These are phyloP conservation scores for Daldinia loculata DNA, from an alignment of 495 filamentous ascomycete species.

Conservation along the genomic window DNA sequence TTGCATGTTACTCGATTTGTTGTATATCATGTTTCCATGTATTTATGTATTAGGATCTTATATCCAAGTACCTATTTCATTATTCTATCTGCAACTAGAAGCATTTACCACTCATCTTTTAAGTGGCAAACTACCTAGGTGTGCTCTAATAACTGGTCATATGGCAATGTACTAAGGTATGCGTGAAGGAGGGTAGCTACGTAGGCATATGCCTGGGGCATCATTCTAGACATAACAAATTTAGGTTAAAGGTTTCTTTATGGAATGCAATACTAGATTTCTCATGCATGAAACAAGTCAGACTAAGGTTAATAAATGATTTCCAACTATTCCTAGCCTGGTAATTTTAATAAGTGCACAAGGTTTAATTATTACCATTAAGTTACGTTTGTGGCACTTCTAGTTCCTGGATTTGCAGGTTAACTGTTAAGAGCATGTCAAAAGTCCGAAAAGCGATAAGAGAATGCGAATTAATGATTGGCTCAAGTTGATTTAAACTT, in stretches of 20 bases:
- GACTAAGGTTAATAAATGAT: background rate
- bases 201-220: background rate
- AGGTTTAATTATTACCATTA: background rate
- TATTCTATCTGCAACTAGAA: background rate
- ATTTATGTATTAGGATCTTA: background rate
- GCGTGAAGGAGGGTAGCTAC: background rate
- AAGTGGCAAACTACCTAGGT: slow-evolving; percentile 2
- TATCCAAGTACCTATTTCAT: background rate
- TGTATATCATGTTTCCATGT: background rate
- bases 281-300: background rate
- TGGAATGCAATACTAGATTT: background rate
- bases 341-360: background rate
- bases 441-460: background rate
- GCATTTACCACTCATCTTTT: background rate
- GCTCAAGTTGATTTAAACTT: slow-evolving; percentile 27
- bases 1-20: background rate
- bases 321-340: background rate
- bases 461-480: slow-evolving; percentile 45
- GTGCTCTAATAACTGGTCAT: background rate
- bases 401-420: background rate
- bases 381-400: background rate
- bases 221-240: background rate
- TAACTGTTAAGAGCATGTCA: background rate
- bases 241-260: background rate
- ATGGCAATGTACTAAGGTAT: background rate